Percentiles rank a stretch among this genome's conserved stretches.
phyloP scores from a whole-genome alignment of 352 stramenopile genomes.

The Pythium vanterpoolii region DNA sequence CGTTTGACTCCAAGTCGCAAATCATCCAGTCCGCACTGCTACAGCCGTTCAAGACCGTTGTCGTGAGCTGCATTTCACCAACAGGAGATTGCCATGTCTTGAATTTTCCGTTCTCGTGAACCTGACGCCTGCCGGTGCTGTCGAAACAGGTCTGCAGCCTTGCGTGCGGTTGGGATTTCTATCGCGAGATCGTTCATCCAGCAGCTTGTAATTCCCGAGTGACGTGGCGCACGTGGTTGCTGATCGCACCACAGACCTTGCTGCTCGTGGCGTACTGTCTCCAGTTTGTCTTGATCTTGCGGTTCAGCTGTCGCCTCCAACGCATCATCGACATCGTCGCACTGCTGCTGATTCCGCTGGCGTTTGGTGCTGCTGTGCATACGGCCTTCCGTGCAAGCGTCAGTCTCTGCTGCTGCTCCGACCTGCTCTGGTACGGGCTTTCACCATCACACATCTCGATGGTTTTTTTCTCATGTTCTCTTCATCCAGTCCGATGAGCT shows the following conservation, averaged over 20 bases:
- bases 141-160: conserved; percentile 12
- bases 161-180: conserved; percentile 21
- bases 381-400: conserved; percentile 26
- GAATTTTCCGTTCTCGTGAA: not conserved
- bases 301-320: conserved; percentile 6
- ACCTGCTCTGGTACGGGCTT: conserved; percentile 27
- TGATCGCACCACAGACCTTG: conserved; percentile 15
- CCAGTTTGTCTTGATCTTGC: conserved; percentile 12
- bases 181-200: conserved; percentile 4
- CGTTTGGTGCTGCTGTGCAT: conserved; percentile 20
- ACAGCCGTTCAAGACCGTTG: conserved; percentile 3
- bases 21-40: conserved; percentile 18
- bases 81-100: no score
- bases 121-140: not conserved
- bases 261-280: conserved; percentile 18
- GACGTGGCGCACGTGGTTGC: conserved; percentile 20
- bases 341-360: conserved; percentile 8
- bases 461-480: not conserved
- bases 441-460: no score
- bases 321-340: not conserved
- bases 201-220: conserved; percentile 9
- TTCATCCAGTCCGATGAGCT: conserved; percentile 20
- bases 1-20: conserved; percentile 20
- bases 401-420: conserved; percentile 36
- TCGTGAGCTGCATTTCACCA: conserved; percentile 10